Percentiles rank a stretch among this genome's conserved stretches.
These are phyloP conservation scores for Apiotrichum veenhuisii DNA, from an alignment of 1,284 basidiomycete genomes.

Conservation along the genomic window DNA sequence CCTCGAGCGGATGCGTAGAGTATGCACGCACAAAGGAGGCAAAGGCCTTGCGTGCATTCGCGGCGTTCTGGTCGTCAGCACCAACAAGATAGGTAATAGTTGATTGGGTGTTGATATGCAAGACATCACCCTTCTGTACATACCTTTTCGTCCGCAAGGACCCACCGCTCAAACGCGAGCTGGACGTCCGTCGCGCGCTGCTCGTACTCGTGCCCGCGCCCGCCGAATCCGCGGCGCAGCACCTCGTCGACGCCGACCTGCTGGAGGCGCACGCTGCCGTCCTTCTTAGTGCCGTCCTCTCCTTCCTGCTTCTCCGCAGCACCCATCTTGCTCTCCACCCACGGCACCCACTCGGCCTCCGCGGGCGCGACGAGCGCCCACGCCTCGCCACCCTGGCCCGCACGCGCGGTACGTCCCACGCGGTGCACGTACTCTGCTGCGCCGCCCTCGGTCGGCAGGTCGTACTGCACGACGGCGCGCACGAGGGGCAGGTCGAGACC, in stretches of 20 bases:
- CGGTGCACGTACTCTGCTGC: constrained; percentile 96
- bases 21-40: constrained; percentile 92
- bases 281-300: constrained; percentile 4
- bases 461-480: constrained; percentile 90
- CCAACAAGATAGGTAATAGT: no score
- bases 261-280: constrained; percentile 54
- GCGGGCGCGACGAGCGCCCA: constrained; percentile 85
- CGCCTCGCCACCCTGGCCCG: constrained; percentile 78
- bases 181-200: constrained; percentile 93
- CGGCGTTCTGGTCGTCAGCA: constrained; percentile 59
- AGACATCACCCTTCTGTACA: constrained; percentile 43
- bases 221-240: constrained; percentile 78
- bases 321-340: constrained; percentile 75
- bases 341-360: constrained; percentile 81
- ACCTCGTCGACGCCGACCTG: constrained; percentile 67
- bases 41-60: constrained; percentile 79
- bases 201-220: constrained; percentile 73
- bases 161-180: constrained; percentile 92
- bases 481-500: constrained; percentile 97
- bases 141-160: constrained; percentile 68
- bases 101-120: no score
- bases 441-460: constrained; percentile 95
- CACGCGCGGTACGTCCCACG: constrained; percentile 94
- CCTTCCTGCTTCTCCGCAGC: constrained; percentile 26
- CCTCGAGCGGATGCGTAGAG: constrained; percentile 90